These are phyloP conservation scores for Penicillium fuscoglaucum DNA, from an alignment of 2,329 filamentous ascomycete genomes.

Conservation along the genomic window DNA sequence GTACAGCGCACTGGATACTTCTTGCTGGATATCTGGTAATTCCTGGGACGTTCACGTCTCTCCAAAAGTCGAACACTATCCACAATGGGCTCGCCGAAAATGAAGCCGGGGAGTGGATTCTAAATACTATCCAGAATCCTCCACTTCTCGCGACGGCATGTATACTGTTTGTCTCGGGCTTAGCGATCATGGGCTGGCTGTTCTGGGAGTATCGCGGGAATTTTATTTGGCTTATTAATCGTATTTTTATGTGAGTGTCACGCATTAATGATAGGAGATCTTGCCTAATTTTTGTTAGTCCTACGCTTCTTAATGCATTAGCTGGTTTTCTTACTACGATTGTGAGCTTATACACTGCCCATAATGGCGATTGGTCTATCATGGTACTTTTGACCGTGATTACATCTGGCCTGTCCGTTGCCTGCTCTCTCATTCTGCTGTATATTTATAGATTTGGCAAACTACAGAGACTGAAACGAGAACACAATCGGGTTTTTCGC, in stretches of 20 bases:
- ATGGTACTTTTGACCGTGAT: constrained; percentile 45
- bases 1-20: constrained; percentile 50
- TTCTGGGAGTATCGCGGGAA: constrained; percentile 50
- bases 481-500: neutral
- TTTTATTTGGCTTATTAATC: constrained; percentile 58
- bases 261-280: neutral
- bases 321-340: constrained; percentile 54
- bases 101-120: constrained; percentile 32
- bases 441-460: constrained; percentile 41
- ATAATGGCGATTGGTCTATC: constrained; percentile 47
- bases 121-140: constrained; percentile 37
- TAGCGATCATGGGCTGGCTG: constrained; percentile 45
- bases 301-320: constrained; percentile 48
- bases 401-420: constrained; percentile 28
- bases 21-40: constrained; percentile 51
- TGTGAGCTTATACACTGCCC: constrained; percentile 52
- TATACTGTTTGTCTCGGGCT: constrained; percentile 46
- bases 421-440: constrained; percentile 29
- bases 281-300: constrained; percentile 20
- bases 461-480: constrained; percentile 31
- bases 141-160: constrained; percentile 48
- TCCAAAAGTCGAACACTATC: constrained; percentile 25
- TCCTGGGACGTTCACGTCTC: neutral
- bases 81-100: constrained; percentile 30
- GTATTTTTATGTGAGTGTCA: constrained; percentile 48